Base-by-base conservation (phyloP, 2,329 filamentous ascomycete genomes). In the Diplodia mutila region DNA sequence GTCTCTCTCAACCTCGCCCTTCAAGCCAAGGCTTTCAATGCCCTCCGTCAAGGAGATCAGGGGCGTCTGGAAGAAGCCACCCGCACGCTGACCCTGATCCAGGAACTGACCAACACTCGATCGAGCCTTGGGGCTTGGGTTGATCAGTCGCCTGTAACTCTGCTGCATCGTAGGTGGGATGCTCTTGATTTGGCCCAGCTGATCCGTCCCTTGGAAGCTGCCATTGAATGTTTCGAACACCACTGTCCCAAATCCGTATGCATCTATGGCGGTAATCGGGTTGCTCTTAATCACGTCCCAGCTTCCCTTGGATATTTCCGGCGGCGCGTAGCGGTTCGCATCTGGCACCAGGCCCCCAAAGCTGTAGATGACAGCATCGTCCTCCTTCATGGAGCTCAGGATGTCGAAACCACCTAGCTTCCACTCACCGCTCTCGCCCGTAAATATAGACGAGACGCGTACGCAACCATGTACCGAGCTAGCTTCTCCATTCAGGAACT, bases 391-490 rank as follows among this genome's bases (percentile, higher is more conserved):
- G 46, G 91, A 97, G 80, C 94, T 98, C 68, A 98, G 80, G 5
- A 97, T 87, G 72, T 99, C 95, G 72, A 99, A 97, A 0, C 95
- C 95, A 23, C 91, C 94, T 1, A 99, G 83, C 76, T 96, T 98
- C 95, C 95, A 99, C 80, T 99, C 95, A 68, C 95, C 95, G 75
- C 95, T 97, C 76, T 98, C 94, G 69, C 93, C 93, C 4, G 92
- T 95, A 79, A 94, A 99, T 71, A 99, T 85, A 0, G 94, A 97
- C 0, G 91, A 91, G 23, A 92, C 91, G 70, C 92, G 89, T 64
- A 99, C 83, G 73, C 88, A 92, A 59, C 94, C 95, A 74, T 99
- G 95, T 63, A 99, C 91, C 0, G 94, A 97, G 2, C 90, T 86
- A 3, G 94, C 95, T 72, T 99, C 95, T 57, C 91, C 89, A 75